A percentile compares a stretch with the other conserved stretches of the same genome.
phyloP scores from a whole-genome alignment of 345 rosid genomes.

The Salix arbutifolia region DNA sequence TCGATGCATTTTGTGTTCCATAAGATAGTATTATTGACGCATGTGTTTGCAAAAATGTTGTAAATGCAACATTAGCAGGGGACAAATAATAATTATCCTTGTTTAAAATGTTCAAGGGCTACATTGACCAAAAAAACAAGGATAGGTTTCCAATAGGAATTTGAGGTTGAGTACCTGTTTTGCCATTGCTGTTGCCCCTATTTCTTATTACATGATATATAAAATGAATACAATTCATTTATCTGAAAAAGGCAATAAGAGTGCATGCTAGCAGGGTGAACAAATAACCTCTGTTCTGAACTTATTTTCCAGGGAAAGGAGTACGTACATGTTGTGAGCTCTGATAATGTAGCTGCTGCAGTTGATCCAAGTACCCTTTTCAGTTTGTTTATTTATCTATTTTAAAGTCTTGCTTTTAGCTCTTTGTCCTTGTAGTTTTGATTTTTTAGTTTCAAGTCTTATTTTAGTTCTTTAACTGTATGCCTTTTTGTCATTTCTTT shows the following conservation, averaged over 20 bases:
- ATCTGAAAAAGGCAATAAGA: neutral
- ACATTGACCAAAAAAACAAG: too few relatives aligned
- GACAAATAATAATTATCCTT: too few relatives aligned
- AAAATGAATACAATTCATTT: neutral
- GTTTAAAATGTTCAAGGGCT: too few relatives aligned
- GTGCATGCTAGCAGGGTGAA: neutral
- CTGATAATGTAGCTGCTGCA: conserved; percentile 35
- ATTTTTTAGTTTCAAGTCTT: neutral
- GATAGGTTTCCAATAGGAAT: neutral
- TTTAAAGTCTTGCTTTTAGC: neutral
- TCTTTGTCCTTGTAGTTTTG: neutral
- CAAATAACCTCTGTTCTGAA: neutral
- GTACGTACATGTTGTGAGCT: conserved; percentile 39
- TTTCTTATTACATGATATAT: neutral
- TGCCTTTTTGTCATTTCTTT: neutral
- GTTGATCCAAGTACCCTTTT: conserved; percentile 58
- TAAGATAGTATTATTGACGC: too few relatives aligned
- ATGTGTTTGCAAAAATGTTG: too few relatives aligned
- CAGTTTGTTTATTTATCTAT: neutral
- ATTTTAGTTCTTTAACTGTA: neutral
- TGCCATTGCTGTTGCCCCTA: neutral
- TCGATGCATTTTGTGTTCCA: too few relatives aligned
- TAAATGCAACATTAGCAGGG: too few relatives aligned
- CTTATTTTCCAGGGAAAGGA: conserved; percentile 55
- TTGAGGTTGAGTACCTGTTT: neutral